phyloP scores from a whole-genome alignment of 768 basidiomycete genomes.

The Asterophora lycoperdoides region DNA sequence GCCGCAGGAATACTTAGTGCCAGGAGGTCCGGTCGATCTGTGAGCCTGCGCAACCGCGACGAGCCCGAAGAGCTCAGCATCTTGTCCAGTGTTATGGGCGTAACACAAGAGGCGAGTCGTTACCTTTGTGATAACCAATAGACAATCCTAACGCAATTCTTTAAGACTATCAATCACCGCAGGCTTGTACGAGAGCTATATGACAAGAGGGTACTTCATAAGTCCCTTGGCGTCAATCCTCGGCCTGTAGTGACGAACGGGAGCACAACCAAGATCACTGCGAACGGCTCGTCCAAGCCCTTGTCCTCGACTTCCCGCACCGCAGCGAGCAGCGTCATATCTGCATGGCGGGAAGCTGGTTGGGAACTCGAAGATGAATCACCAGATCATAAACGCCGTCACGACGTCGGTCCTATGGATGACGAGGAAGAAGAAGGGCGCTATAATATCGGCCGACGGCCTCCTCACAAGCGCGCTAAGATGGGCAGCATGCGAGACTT shows the following conservation, averaged over 20 bases:
- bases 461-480: conserved; percentile 43
- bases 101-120: conserved; percentile 72
- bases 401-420: conserved; percentile 19
- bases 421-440: conserved; percentile 54
- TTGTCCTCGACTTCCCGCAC: conserved; percentile 8
- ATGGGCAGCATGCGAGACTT: conserved; percentile 36
- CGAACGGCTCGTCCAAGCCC: conserved; percentile 15
- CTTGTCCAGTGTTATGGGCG: conserved; percentile 71
- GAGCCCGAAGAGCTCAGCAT: conserved; percentile 72
- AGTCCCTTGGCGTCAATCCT: conserved; percentile 45
- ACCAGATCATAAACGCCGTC: conserved; percentile 9
- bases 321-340: conserved; percentile 23
- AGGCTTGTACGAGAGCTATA: conserved; percentile 67
- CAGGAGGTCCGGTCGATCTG: conserved; percentile 45
- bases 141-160: conserved; percentile 1
- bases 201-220: conserved; percentile 53
- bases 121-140: background rate
- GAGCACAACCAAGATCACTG: conserved; percentile 4
- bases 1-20: conserved; percentile 60
- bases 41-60: conserved; percentile 37
- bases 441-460: conserved; percentile 45
- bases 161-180: conserved; percentile 71
- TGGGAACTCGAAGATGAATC: conserved; percentile 22
- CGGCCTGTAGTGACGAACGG: conserved; percentile 13
- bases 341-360: conserved; percentile 40